These are phyloP conservation scores for Favolaschia claudopus DNA, from an alignment of 768 basidiomycete genomes.

Conservation along the genomic window DNA sequence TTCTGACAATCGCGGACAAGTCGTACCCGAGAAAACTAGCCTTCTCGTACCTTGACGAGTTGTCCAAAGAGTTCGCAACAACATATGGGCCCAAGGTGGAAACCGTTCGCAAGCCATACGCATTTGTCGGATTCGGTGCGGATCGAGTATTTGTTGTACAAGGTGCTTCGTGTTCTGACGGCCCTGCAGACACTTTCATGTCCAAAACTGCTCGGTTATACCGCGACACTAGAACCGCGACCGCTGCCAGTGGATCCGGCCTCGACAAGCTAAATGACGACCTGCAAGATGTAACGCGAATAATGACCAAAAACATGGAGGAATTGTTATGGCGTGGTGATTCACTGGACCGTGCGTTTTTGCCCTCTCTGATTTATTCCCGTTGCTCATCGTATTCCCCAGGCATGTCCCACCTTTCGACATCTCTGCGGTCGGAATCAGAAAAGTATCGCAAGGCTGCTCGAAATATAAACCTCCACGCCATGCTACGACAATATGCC, in stretches of 20 bases:
- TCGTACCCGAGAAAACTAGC: conserved; percentile 97
- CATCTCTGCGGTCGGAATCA: conserved; percentile 92
- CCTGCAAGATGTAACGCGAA: conserved; percentile 95
- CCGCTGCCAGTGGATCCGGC: conserved; percentile 66
- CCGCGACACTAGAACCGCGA: conserved; percentile 89
- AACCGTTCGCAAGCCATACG: conserved; percentile 93
- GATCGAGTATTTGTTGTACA: conserved; percentile 20
- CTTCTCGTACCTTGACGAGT: conserved; percentile 96
- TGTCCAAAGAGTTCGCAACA: conserved; percentile 93
- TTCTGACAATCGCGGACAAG: conserved; percentile 94
- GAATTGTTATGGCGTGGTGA: conserved; percentile 98
- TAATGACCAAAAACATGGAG: conserved; percentile 99
- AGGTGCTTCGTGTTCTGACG: conserved; percentile 11
- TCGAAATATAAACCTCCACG: conserved; percentile 91
- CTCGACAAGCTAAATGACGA: conserved; percentile 94
- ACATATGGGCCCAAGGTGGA: conserved; percentile 96
- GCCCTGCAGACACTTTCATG: conserved; percentile 90
- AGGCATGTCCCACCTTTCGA: conserved; percentile 96
- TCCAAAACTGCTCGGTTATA: conserved; percentile 96
- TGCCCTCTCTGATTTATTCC: background rate
- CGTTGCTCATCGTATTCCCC: too few species aligned
- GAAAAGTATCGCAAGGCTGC: conserved; percentile 98
- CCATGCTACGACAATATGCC: conserved; percentile 95
- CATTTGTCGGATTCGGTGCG: conserved; percentile 97
- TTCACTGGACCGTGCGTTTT: conserved; percentile 85